Base-by-base conservation (phyloP, 2,329 filamentous ascomycete species). In the Cyphellophora attinorum region DNA sequence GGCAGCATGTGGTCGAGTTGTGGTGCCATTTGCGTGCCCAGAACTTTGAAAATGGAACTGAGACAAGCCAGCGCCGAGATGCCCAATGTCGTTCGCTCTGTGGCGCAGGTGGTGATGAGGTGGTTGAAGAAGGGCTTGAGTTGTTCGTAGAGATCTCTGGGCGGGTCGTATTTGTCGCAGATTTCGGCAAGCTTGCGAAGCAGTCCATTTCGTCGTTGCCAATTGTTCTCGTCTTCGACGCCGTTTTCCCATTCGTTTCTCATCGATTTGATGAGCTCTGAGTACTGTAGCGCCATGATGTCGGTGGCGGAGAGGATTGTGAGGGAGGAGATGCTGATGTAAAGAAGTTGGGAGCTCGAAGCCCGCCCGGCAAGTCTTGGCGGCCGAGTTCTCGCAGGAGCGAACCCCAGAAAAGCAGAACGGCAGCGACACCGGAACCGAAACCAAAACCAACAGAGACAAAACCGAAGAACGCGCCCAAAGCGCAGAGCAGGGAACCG, bases 1-100 rank as follows among this genome's bases (percentile, higher is more conserved):
- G 94, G 38, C 13, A 49, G 34, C 19, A 48, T 40, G 21, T 39
- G 32, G 36, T 49, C 46, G 13, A 49, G 34, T 17, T 47, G 45
- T 15, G 46, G 34, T 27, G 46, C 42, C 23, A 49, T 42, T 10
- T 47, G 40, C 23, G 33, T 27, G 11, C 40, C 39, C 12, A 47
- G 33, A 31, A 45, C 37, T 35, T 41, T 39, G n/a, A 38, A 39
- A 19, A 48, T 28, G 17, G 32, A 29, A 11, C 17, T 38, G 30
- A 48, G 19, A 18, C 41, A 33, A 19, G 34, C 37, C 30, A 41
- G 47, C 21, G 40, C 47, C 33, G 40, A 31, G 31, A 29, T 34
- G 31, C 45, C 47, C 16, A 50, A 27, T n/a, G 44, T 46, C 27
- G 47, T 50, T 10, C 47, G 44, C 31, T 50, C 46, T n/a, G 46